Evolutionary conservation across 208 protist species (phyloP), one percentile per base, ranked within the genome.

Genomic region (Leishmania major): DNA sequence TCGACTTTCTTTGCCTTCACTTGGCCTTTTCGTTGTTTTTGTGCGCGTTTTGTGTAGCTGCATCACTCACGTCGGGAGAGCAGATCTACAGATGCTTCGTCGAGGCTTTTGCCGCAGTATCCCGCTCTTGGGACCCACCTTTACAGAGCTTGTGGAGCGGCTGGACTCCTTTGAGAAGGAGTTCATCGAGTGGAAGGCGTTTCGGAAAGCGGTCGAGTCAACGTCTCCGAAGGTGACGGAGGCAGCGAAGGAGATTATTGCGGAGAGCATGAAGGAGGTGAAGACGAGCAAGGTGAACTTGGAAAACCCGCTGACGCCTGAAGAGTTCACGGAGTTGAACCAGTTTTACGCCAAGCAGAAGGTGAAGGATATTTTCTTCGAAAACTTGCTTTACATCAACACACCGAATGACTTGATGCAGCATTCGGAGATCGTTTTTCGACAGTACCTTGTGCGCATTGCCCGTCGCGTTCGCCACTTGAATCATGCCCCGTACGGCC

Each of bases 121-220:
- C n/a, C 77, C n/a, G 4, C 77, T 87, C n/a, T 28, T 80, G 67
- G 64, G 66, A 25, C 75, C 75, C 2, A 84, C 73, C 6, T 81
- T 86, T 31, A 66, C 77, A 4, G 79, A 89, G 19, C 73, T 89
- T 5, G 76, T 82, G 3, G 89, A 92, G 51, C 89, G 92, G 8
- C 81, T 96, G 11, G 92, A 96, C 66, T 93, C 85, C 4, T 91
- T 96, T 76, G 92, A 96, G 62, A 92, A 91, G 76, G 90, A 96
- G 71, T 87, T 96, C 31, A 94, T 96, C 71, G 88, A 93, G 45
- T 74, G 93, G 2, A 96, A 94, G 49, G 87, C 89, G 4, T 96
- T 96, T 78, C 90, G 91, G 47, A 76, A 92, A 49, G 89, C 90
- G 10, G 92, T 94, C 8, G 89, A 93, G 66, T 80, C 83, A 1